A percentile compares a stretch with the other conserved stretches of the same genome.
Conservation (phyloP, 495 filamentous ascomycete genomes). For the Penicillium bovifimosum region DNA sequence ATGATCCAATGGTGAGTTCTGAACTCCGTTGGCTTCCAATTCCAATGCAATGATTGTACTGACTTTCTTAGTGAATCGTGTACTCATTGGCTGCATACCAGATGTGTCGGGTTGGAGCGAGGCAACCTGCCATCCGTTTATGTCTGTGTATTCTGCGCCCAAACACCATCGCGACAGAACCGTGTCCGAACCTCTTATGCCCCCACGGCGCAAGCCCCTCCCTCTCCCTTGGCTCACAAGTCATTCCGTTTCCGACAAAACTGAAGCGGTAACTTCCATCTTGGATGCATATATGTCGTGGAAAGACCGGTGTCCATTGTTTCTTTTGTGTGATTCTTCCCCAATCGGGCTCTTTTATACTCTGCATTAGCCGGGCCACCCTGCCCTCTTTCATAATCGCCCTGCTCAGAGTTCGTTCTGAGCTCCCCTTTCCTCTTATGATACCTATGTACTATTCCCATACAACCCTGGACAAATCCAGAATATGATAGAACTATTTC, state of each 20-base stretch:
- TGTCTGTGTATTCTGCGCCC: slow-evolving; percentile 74
- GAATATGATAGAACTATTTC: slow-evolving; percentile 8
- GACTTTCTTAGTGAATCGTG: slow-evolving; percentile 65
- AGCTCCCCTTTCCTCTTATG: slow-evolving; percentile 9
- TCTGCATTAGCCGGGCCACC: slow-evolving; percentile 21
- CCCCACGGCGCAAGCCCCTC: slow-evolving; percentile 36
- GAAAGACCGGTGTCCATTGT: slow-evolving; percentile 6
- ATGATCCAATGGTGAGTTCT: slow-evolving; percentile 77
- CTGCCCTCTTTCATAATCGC: slow-evolving; percentile 22
- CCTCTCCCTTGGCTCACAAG: slow-evolving; percentile 64
- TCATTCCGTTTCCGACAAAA: slow-evolving; percentile 45
- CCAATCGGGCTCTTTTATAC: slow-evolving; percentile 2
- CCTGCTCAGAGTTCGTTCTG: background rate
- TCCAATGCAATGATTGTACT: slow-evolving; percentile 7
- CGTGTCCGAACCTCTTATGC: slow-evolving; percentile 53
- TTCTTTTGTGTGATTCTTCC: slow-evolving; percentile 24
- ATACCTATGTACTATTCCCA: slow-evolving; percentile 36
- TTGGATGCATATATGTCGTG: slow-evolving; percentile 14
- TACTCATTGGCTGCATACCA: slow-evolving; percentile 76
- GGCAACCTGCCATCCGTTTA: slow-evolving; percentile 65
- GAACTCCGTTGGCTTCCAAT: background rate
- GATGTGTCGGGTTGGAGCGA: slow-evolving; percentile 66
- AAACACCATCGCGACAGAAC: slow-evolving; percentile 65
- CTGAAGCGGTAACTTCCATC: slow-evolving; percentile 1
- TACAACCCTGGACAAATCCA: slow-evolving; percentile 4